Conservation (phyloP, 495 filamentous ascomycete genomes). For the Hypoxylon intermedium region DNA sequence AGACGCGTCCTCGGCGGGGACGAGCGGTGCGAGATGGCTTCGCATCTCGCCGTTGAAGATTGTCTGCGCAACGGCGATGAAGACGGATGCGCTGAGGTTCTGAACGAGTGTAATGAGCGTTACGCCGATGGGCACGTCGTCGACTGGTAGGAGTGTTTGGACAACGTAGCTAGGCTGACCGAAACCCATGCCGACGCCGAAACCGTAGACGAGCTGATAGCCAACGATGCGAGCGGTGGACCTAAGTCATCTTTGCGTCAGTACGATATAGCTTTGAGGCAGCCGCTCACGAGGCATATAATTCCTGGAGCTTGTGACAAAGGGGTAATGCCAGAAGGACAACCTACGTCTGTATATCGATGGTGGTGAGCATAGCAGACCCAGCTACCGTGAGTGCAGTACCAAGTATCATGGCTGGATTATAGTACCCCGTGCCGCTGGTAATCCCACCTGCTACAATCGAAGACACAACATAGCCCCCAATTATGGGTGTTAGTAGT, state of each 20-base stretch:
- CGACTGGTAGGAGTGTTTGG: slow-evolving; percentile 7
- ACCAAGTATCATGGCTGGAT: too few relatives aligned
- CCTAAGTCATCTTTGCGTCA: neutral
- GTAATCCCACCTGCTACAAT: too few relatives aligned
- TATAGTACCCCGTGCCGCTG: too few relatives aligned
- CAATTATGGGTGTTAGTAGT: too few relatives aligned
- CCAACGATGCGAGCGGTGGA: slow-evolving; percentile 47
- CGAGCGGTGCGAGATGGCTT: neutral
- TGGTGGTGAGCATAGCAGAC: neutral
- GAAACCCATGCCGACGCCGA: slow-evolving; percentile 69
- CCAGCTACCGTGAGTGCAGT: neutral
- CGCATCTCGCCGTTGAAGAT: slow-evolving; percentile 3
- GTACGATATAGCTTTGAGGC: neutral
- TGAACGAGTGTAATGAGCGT: neutral
- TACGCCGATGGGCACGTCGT: slow-evolving; percentile 5
- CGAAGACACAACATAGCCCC: too few relatives aligned
- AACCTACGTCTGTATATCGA: neutral
- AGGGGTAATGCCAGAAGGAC: neutral
- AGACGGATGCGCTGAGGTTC: slow-evolving; percentile 4
- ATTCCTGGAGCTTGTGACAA: too few relatives aligned
- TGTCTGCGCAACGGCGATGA: slow-evolving; percentile 1
- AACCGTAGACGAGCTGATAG: slow-evolving; percentile 71
- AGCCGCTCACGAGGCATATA: too few relatives aligned
- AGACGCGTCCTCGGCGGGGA: neutral
- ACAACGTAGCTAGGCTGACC: slow-evolving; percentile 38